A percentile compares a stretch with the other conserved stretches of the same genome.
phyloP scores from a whole-genome alignment of 805 yeast genomes.

The Pichia deserticola region DNA sequence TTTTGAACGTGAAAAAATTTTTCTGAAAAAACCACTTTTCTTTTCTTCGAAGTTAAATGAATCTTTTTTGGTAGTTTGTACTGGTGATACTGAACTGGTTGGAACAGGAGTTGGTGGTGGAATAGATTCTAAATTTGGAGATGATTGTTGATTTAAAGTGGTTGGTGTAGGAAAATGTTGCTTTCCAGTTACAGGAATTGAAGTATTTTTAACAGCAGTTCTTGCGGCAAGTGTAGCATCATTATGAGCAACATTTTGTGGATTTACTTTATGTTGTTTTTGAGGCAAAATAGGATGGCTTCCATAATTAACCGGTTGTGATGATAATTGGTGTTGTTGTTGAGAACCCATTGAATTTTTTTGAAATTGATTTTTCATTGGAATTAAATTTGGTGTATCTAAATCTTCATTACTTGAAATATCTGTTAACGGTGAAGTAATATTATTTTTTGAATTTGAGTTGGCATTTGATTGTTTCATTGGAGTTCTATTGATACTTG shows the following conservation, averaged over 20 bases:
- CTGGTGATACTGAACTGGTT: neutral
- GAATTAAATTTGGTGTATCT: neutral
- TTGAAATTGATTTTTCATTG: neutral
- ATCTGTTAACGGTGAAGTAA: neutral
- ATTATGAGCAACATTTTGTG: neutral
- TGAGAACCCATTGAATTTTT: neutral
- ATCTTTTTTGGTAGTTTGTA: too few relatives aligned
- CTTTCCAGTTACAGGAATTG: neutral
- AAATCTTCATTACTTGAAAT: neutral
- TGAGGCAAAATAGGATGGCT: too few relatives aligned
- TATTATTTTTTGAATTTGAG: neutral
- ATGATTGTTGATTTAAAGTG: neutral
- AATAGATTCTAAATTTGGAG: neutral
- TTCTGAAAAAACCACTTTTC: constrained; percentile 5
- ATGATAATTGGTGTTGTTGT: neutral
- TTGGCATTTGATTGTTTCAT: neutral
- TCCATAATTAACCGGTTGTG: neutral
- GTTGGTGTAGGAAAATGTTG: too few relatives aligned
- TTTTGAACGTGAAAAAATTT: constrained; percentile 4
- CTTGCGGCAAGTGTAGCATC: neutral
- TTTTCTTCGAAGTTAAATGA: neutral
- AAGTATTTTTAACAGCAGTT: neutral
- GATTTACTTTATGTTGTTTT: neutral
- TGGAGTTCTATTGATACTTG: neutral
- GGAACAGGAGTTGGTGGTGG: neutral